These are phyloP conservation scores for Stylonectria norvegica DNA, from an alignment of 2,329 filamentous ascomycete species.

Conservation along the genomic window DNA sequence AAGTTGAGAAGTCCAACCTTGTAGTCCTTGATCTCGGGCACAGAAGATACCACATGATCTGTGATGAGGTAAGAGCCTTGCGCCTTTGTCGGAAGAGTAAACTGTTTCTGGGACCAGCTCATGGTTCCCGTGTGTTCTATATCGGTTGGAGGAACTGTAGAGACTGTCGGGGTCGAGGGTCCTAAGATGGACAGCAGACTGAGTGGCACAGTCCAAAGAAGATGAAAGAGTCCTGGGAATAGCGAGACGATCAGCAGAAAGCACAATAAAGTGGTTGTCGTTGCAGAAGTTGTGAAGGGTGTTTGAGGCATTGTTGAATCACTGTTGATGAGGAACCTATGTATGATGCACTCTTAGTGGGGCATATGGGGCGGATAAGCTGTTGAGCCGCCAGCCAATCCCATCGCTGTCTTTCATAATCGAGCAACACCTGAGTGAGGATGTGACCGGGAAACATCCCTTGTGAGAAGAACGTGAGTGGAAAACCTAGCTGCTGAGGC, in stretches of 20 bases:
- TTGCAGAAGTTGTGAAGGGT: slow-evolving; percentile 34
- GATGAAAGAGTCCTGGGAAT: slow-evolving; percentile 53
- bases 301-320: slow-evolving; percentile 39
- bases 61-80: slow-evolving; percentile 91
- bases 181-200: too few species aligned
- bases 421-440: slow-evolving; percentile 1
- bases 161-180: too few species aligned
- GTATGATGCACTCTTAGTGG: slow-evolving; percentile 28
- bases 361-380: slow-evolving; percentile 21
- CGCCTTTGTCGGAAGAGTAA: slow-evolving; percentile 71
- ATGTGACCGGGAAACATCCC: not conserved
- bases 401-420: slow-evolving; percentile 8
- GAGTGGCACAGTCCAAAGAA: slow-evolving; percentile 48
- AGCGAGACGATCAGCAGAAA: slow-evolving; percentile 48
- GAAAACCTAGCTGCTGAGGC: too few species aligned
- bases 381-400: slow-evolving; percentile 2
- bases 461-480: too few species aligned
- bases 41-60: slow-evolving; percentile 62
- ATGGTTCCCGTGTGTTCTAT: slow-evolving; percentile 37
- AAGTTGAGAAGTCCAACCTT: slow-evolving; percentile 83
- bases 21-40: slow-evolving; percentile 80
- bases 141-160: slow-evolving; percentile 20
- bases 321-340: slow-evolving; percentile 19
- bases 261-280: slow-evolving; percentile 44
- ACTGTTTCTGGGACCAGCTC: slow-evolving; percentile 83